These are phyloP conservation scores for Alloascoidea hylecoeti DNA, from an alignment of 805 yeast genomes.

Conservation along the genomic window DNA sequence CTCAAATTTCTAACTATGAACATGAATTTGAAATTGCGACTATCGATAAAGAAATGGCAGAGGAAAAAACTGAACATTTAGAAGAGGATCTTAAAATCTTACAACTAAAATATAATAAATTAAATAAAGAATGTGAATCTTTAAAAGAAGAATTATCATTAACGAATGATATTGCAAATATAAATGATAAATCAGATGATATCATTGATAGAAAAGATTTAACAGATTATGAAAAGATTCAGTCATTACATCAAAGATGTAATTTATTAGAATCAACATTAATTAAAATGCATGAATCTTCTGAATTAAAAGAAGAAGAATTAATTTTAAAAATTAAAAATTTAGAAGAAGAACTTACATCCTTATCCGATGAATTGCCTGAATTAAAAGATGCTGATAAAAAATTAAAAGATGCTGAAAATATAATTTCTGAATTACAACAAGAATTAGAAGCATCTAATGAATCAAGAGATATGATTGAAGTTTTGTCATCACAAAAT, in stretches of 20 bases:
- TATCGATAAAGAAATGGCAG: conserved; percentile 3
- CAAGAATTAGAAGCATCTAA: conserved; percentile 17
- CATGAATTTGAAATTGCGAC: conserved; percentile 1
- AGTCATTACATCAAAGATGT: neutral
- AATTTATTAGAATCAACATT: conserved; percentile 9
- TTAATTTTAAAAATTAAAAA: conserved; percentile 3
- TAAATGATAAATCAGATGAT: no score
- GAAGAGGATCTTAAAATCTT: neutral
- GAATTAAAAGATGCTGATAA: conserved; percentile 1
- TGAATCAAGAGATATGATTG: conserved; percentile 21
- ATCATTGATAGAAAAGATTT: neutral
- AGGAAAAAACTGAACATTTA: conserved; percentile 1
- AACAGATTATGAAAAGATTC: neutral
- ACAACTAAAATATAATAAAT: neutral
- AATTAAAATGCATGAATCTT: conserved; percentile 10
- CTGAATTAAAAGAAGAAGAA: conserved; percentile 11
- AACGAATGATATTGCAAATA: neutral
- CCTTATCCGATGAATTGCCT: neutral
- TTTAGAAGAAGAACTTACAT: neutral
- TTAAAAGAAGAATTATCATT: neutral
- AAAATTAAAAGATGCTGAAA: conserved; percentile 3
- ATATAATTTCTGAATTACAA: conserved; percentile 9
- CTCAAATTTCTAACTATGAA: neutral
- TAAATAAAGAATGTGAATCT: neutral
- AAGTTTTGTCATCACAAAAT: conserved; percentile 22